phyloP scores from a whole-genome alignment of 2,329 filamentous ascomycete species.

The Penicillium sp. region DNA sequence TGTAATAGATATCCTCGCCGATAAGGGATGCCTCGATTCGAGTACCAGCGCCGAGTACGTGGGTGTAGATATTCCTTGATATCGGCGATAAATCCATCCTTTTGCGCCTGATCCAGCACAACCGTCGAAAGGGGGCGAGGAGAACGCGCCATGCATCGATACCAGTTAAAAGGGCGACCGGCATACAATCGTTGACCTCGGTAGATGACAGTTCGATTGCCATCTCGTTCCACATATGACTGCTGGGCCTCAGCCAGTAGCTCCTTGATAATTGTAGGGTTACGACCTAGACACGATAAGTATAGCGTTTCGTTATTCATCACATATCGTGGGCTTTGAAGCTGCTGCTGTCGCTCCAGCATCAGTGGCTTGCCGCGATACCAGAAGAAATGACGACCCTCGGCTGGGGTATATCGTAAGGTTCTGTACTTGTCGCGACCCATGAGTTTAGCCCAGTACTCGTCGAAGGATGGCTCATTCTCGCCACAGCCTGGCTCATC shows the following conservation, averaged over 20 bases:
- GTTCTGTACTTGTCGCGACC: conserved; percentile 40
- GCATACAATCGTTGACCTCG: conserved; percentile 32
- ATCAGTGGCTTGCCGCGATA: conserved; percentile 62
- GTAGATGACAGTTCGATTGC: conserved; percentile 44
- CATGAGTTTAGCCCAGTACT: conserved; percentile 47
- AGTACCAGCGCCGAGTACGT: conserved; percentile 69
- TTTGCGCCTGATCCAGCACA: conserved; percentile 56
- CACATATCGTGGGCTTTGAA: conserved; percentile 18
- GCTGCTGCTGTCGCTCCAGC: conserved; percentile 33
- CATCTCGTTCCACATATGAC: conserved; percentile 41
- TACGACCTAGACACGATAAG: conserved; percentile 41
- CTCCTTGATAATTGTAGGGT: conserved; percentile 38
- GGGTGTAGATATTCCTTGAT: conserved; percentile 62
- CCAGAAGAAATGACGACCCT: conserved; percentile 71
- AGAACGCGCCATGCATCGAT: conserved; percentile 47
- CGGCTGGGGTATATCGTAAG: conserved; percentile 65
- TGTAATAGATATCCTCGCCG: conserved; percentile 81
- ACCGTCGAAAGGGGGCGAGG: conserved; percentile 60
- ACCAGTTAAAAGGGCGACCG: conserved; percentile 33
- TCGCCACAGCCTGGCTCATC: conserved; percentile 35
- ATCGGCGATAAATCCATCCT: conserved; percentile 55
- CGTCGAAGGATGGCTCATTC: conserved; percentile 46
- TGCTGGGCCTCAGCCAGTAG: conserved; percentile 42
- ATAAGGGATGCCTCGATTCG: conserved; percentile 82
- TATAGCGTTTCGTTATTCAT: conserved; percentile 36